These are phyloP conservation scores for Cyclotella choctawhatcheeana DNA, from an alignment of 108 stramenopile genomes.

Conservation along the genomic window DNA sequence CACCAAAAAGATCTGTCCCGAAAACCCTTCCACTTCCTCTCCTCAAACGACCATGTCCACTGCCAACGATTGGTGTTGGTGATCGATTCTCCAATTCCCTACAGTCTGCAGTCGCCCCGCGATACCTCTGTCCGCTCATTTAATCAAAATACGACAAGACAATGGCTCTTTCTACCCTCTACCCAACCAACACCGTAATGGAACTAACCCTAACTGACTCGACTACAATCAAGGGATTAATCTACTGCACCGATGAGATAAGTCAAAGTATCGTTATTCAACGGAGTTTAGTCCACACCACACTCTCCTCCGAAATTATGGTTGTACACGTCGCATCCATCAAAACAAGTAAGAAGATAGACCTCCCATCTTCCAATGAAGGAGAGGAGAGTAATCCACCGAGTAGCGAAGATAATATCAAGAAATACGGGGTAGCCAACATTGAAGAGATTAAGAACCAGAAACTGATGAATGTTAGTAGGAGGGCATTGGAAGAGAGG, in stretches of 20 bases:
- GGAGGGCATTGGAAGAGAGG: conserved; percentile 74
- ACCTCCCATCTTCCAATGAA: conserved; percentile 13
- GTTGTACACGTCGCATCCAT: conserved; percentile 59
- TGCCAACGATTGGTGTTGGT: too few species aligned
- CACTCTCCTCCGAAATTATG: conserved; percentile 46
- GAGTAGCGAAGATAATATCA: conserved; percentile 24
- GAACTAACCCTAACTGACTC: conserved; percentile 42
- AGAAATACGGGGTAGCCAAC: conserved; percentile 26
- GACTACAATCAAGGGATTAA: conserved; percentile 49
- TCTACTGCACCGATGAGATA: conserved; percentile 82
- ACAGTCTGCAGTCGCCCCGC: too few species aligned
- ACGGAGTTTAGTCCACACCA: conserved; percentile 57
- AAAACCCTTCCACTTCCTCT: too few species aligned
- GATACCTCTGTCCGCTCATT: too few species aligned
- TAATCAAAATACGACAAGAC: too few species aligned
- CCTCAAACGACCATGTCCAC: too few species aligned
- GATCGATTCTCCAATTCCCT: too few species aligned
- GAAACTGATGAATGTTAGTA: conserved; percentile 49
- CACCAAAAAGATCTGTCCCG: too few species aligned
- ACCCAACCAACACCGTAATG: conserved; percentile 52
- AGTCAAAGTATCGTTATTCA: conserved; percentile 65
- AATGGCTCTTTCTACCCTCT: conserved; percentile 27
- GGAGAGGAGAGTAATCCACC: conserved; percentile 9
- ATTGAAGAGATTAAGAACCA: conserved; percentile 25
- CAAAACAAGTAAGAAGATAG: conserved; percentile 40